Evolutionary conservation across 345 rosid species (phyloP).

Genomic region (Gynandropsis gynandra): DNA sequence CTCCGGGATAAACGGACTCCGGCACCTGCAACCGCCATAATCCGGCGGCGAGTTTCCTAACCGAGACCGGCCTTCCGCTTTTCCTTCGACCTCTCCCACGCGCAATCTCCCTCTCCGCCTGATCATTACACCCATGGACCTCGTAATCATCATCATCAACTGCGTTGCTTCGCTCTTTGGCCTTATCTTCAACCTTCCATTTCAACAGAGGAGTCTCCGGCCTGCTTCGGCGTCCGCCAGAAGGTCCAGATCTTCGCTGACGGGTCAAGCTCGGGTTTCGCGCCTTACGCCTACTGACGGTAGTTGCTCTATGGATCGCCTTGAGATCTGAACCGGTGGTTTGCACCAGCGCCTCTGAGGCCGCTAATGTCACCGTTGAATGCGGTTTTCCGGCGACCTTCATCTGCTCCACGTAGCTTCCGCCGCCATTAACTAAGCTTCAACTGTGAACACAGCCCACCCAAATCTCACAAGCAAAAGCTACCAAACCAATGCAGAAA

Average conservation of each 20-base stretch:
- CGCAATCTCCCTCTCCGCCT: slow-evolving; percentile 15
- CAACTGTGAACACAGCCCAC: not conserved
- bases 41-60: slow-evolving; percentile 82
- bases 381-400: slow-evolving; percentile 48
- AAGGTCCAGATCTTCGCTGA: slow-evolving; percentile 33
- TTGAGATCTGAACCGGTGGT: slow-evolving; percentile 39
- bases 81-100: slow-evolving; percentile 26
- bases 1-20: slow-evolving; percentile 26
- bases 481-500: not conserved
- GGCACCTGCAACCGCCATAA: slow-evolving; percentile 74
- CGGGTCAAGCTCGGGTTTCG: slow-evolving; percentile 36
- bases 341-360: slow-evolving; percentile 10
- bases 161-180: slow-evolving; percentile 18
- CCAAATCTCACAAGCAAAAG: not conserved
- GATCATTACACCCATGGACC: slow-evolving; percentile 21
- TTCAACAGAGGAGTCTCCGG: slow-evolving; percentile 56
- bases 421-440: not conserved
- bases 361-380: slow-evolving; percentile 33
- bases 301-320: slow-evolving; percentile 3
- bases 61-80: slow-evolving; percentile 33
- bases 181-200: slow-evolving; percentile 51
- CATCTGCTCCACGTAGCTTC: slow-evolving; percentile 26
- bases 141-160: slow-evolving; percentile 29
- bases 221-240: slow-evolving; percentile 41
- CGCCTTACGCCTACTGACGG: slow-evolving; percentile 28